Base-by-base conservation (phyloP, 2,329 filamentous ascomycete species). In the Aspergillus hiratsukae region DNA sequence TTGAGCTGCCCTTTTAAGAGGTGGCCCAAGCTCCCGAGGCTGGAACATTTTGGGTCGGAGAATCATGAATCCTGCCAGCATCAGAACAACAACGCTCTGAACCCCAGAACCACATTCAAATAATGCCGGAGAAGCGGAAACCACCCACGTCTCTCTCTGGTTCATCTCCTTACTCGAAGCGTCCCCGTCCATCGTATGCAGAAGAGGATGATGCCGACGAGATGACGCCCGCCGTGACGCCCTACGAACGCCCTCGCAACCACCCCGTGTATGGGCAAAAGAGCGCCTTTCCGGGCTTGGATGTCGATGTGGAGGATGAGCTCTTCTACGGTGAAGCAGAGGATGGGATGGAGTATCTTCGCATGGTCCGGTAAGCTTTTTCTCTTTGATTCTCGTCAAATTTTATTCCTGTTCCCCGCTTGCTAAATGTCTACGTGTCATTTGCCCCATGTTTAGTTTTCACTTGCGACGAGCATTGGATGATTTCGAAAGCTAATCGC, bases 261-360 rank as follows among this genome's bases (percentile, higher is more conserved):
- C 82, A 90, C 69, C 81, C 84, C 9, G 82, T 84, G 2, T 90
- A 85, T 71, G 88, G 88, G 43, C 88, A 90, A 73, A 83, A 85
- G 71, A 84, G 85, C 65, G 87, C 87, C 46, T 88, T 91, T 64
- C 86, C 87, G 6, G 81, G 81, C n/a, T 73, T 84, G 14, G 81
- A 84, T 41, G 55, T 49, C 48, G 77, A 81, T 43, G 64, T 52
- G 28, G 64, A 62, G 50, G 81, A 84, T 41, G 85, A 87, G 57
- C 74, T 86, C 1, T 85, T 87, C 54, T 88, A 87, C 62, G 87
- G 88, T 49, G 85, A 87, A 50, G 83, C 87, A 53, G 76, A 80
- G 31, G 86, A 89, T 72, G 87, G 87, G 1, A 75, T 90, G 65
- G 85, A 84, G 52, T 91, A 91, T 74, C 72, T 91, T 58, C 81